Evolutionary conservation across 768 basidiomycete genomes (phyloP).

Genomic region (Thelephora ganbajun): DNA sequence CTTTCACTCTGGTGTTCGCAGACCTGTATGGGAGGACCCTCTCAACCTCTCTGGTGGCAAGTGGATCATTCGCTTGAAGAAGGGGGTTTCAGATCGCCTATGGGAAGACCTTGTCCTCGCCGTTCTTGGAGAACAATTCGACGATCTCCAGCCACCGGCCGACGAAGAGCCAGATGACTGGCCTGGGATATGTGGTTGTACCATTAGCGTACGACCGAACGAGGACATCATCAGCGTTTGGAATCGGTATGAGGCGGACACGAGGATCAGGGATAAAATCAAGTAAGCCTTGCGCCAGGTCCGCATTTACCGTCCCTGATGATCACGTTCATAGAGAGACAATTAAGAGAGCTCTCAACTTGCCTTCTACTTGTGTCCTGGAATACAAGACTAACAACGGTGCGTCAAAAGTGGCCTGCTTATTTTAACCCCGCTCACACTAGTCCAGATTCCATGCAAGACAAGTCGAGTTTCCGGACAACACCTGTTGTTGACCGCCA

Average conservation of each 20-base stretch:
- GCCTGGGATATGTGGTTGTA: constrained; percentile 89
- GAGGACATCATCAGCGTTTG: constrained; percentile 93
- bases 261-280: constrained; percentile 66
- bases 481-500: constrained; percentile 12
- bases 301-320: neutral
- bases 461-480: constrained; percentile 67
- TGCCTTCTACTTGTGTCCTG: constrained; percentile 70
- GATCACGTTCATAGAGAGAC: constrained; percentile 44
- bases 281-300: constrained; percentile 36
- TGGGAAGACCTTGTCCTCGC: constrained; percentile 88
- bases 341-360: constrained; percentile 58
- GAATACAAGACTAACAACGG: constrained; percentile 95
- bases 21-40: constrained; percentile 95
- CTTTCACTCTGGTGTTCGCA: constrained; percentile 72
- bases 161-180: constrained; percentile 29
- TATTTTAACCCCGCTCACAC: neutral
- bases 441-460: constrained; percentile 68
- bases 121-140: constrained; percentile 84
- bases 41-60: constrained; percentile 80
- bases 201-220: constrained; percentile 82
- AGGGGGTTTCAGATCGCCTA: constrained; percentile 79
- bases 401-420: constrained; percentile 15
- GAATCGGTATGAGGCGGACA: constrained; percentile 74
- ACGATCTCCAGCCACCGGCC: constrained; percentile 34
- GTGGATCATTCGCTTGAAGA: constrained; percentile 88